Conservation (phyloP, 805 yeast species). For the Pichia deserticola region DNA sequence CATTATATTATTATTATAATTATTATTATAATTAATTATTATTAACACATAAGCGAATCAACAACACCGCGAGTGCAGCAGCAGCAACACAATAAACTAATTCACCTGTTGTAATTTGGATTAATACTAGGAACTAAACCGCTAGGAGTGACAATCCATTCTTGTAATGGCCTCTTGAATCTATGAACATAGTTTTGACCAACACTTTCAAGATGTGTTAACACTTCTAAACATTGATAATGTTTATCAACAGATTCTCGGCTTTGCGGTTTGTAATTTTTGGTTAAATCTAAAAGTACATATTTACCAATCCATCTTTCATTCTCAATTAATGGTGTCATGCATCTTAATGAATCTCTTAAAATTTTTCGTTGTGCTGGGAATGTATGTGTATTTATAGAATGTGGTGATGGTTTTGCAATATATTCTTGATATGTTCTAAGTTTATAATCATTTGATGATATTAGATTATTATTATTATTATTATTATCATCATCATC, state of each 20-base stretch:
- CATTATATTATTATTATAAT: no score
- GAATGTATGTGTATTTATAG: constrained; percentile 4
- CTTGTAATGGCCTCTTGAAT: constrained; percentile 22
- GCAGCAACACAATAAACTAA: not conserved
- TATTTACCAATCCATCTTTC: constrained; percentile 30
- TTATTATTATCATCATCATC: not conserved
- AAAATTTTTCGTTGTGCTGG: constrained; percentile 23
- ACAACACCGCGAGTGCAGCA: not conserved
- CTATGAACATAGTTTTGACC: constrained; percentile 10
- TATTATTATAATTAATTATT: no score
- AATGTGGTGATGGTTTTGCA: constrained; percentile 2
- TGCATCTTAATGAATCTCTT: constrained; percentile 29
- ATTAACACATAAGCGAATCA: not conserved
- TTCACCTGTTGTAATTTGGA: not conserved
- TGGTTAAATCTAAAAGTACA: constrained; percentile 20
- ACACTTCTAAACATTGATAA: constrained; percentile 6
- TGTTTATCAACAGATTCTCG: constrained; percentile 2
- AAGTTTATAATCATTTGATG: not conserved
- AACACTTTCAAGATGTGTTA: constrained; percentile 8
- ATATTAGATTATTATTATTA: not conserved
- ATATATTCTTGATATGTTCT: constrained; percentile 9
- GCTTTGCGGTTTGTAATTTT: constrained; percentile 11
- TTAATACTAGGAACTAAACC: constrained; percentile 26
- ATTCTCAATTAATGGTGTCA: constrained; percentile 25
- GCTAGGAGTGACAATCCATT: constrained; percentile 28